Evolutionary conservation across 768 basidiomycete species (phyloP), one percentile per base, ranked within the genome.

Genomic region (Naganishia friedmannii): DNA sequence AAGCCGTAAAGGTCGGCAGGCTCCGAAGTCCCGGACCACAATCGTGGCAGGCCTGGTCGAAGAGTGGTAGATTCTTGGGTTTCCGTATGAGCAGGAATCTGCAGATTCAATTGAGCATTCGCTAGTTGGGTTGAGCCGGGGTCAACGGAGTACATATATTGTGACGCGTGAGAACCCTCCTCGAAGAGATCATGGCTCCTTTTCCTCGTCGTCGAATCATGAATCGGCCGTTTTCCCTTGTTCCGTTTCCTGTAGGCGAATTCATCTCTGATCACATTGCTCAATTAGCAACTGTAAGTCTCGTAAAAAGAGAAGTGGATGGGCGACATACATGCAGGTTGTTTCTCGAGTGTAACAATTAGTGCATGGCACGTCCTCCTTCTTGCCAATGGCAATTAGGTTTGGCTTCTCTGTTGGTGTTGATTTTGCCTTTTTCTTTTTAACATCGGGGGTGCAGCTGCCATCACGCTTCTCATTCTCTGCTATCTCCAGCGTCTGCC

Each of bases 321-420:
- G 9, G 15, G 15, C 15, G 15, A 86, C 92, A 75, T 84, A 93
- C 92, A 95, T 89, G 90, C 93, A 95, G 85, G 91, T 91, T 45
- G 93, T 86, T 28, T 88, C 88, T 53, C 93, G 89, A 79, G 94
- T 91, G 75, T 84, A 87, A 82, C 93, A 96, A 79, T 95, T 95
- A 9, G 91, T 90, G 80, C 93, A 96, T 10, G 87, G 85, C 1
- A 84, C 82, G 23, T 86, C 83, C 74, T 76, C 63, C 69, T 31
- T 63, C 68, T 73, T 17, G 31, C 73, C 31, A 34, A 69, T 55
- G 21, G 57, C 68, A 3, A 42, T 8, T 12, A 63, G 39, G 23
- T 45, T 45, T 26, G 37, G 60, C 34, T 63, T 63, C 39, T 63
- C 39, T 6, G 39, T 57, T 37, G 42, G 4, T 60, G 53, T 12